Base-by-base conservation (phyloP, 2,329 filamentous ascomycete genomes). In the Fusarium goolgardi region DNA sequence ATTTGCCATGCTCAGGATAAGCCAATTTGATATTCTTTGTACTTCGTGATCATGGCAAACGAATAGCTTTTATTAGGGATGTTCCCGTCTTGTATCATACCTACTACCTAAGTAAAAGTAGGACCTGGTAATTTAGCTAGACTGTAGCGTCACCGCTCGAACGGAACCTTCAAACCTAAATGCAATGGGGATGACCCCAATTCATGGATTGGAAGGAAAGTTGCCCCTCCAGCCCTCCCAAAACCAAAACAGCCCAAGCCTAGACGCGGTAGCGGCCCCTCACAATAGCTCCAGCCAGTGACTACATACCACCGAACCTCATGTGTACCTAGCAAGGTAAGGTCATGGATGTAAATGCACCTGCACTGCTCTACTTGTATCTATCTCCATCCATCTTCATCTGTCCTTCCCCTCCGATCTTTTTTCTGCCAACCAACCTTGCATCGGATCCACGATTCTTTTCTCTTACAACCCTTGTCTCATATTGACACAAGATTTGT, bases 361-460 rank as follows among this genome's bases (percentile, higher is more conserved):
- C 45, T 65, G 59, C 54, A 32, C 29, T 49, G 32, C 34, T 40
- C 47, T 51, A n/a, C 46, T 39, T 50, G 49, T 46, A 63, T 51
- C 50, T 67, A 59, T 66, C 56, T 59, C 47, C 65, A 63, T 69
- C 57, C 65, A 66, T 59, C 65, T 63, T 65, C 66, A 44, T 63
- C 56, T 53, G 44, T 25, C 54, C 44, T 40, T 45, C 32, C 34
- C 41, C 60, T 63, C 51, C 59, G 56, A 67, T 59, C 57, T 35
- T 46, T 61, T 45, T 52, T 54, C 47, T 46, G 23, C 59, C 53
- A 44, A 57, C 65, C 65, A 66, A 55, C 56, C 66, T 21, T 61
- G 52, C 47, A 61, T 29, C n/a, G 18, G 55, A 55, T 31, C 23
- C 47, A 50, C 34, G 25, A 52, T 37, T 44, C 18, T 21, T 62